Percentiles rank a stretch among this genome's conserved stretches.
These are phyloP conservation scores for Phalaenopsis equestris DNA, from an alignment of 106 monocot genomes.

Conservation along the genomic window DNA sequence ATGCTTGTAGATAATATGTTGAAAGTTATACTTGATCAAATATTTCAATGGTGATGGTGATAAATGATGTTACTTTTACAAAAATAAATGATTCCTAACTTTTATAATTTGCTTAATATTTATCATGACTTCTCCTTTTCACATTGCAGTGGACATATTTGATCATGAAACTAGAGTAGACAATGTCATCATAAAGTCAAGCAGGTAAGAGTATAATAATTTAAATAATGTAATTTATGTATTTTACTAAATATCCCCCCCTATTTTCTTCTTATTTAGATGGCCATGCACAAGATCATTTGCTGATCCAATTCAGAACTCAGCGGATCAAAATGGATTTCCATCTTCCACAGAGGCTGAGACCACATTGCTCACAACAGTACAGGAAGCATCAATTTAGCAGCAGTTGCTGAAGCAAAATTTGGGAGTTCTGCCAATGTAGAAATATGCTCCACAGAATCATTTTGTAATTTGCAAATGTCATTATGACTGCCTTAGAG, in stretches of 20 bases:
- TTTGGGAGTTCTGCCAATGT: neutral
- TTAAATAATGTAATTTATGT: neutral
- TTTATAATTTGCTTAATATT: neutral
- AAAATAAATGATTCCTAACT: neutral
- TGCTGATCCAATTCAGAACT: constrained; percentile 1
- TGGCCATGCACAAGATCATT: constrained; percentile 8
- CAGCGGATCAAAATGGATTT: neutral
- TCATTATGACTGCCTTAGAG: too few relatives aligned
- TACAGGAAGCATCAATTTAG: neutral
- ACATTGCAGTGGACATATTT: constrained; percentile 9
- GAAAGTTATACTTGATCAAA: neutral
- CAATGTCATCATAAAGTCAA: constrained; percentile 5
- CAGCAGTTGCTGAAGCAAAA: neutral
- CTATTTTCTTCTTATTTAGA: neutral
- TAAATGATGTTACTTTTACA: neutral
- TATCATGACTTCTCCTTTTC: neutral
- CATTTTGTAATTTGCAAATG: too few relatives aligned
- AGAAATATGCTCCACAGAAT: neutral
- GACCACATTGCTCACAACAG: neutral
- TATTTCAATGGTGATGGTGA: neutral
- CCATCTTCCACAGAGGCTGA: constrained; percentile 5
- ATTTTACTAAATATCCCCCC: neutral
- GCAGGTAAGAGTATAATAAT: constrained; percentile 2
- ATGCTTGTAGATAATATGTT: too few relatives aligned
- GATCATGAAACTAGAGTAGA: constrained; percentile 3